These are phyloP conservation scores for Grosmannia penicillata DNA, from an alignment of 2,329 filamentous ascomycete species.

Conservation along the genomic window DNA sequence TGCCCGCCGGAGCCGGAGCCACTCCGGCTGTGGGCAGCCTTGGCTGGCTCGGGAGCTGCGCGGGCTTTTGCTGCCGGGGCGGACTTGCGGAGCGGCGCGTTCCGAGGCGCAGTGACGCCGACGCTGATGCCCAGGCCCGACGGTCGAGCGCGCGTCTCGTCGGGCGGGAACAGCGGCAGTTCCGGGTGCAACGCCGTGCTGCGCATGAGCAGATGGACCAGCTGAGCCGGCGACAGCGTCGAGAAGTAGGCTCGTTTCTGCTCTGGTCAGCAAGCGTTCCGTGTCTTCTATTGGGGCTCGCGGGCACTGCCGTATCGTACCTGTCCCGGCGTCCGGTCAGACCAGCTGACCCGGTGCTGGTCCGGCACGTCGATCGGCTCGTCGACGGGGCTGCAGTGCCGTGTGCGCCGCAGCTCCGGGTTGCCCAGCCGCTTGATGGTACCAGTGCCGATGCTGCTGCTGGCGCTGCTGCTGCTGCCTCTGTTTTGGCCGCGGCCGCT, in stretches of 20 bases:
- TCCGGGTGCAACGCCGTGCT: slow-evolving; percentile 47
- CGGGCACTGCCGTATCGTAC: too few species aligned
- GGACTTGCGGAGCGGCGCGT: slow-evolving; percentile 13
- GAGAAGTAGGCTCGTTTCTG: slow-evolving; percentile 50
- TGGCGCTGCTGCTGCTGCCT: slow-evolving; percentile 9
- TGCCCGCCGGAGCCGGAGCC: not conserved
- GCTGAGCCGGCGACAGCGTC: slow-evolving; percentile 40
- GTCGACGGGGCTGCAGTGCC: not conserved
- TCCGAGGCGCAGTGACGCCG: not conserved
- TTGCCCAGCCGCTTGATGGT: too few species aligned
- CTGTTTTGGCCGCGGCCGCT: slow-evolving; percentile 3
- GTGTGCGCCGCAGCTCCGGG: not conserved
- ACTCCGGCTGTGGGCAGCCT: not conserved
- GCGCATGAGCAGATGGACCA: slow-evolving; percentile 51
- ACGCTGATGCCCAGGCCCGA: slow-evolving; percentile 2
- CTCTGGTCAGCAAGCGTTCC: too few species aligned
- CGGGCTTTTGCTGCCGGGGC: not conserved
- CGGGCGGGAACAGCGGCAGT: slow-evolving; percentile 45
- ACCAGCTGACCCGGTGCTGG: slow-evolving; percentile 20
- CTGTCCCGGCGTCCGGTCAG: slow-evolving; percentile 22
- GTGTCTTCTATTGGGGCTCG: too few species aligned
- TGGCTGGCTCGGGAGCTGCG: too few species aligned
- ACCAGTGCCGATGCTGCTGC: too few species aligned
- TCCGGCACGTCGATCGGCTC: not conserved
- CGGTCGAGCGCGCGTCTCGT: too few species aligned